phyloP scores from a whole-genome alignment of 805 yeast genomes.

The Metschnikowia koreensis region DNA sequence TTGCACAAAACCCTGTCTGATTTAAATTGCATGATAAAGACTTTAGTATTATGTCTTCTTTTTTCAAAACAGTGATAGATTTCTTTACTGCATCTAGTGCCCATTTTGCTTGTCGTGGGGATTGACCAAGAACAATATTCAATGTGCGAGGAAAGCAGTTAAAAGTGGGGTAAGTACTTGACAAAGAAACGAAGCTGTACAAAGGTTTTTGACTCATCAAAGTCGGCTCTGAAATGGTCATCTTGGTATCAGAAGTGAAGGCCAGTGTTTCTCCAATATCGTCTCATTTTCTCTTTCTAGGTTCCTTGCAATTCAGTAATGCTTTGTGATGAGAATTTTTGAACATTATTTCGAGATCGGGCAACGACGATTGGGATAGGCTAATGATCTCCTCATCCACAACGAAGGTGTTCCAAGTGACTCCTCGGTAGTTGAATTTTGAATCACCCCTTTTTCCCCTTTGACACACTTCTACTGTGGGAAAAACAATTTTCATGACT shows the following conservation, averaged over 20 bases:
- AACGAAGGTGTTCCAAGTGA: constrained; percentile 37
- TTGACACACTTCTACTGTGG: constrained; percentile 35
- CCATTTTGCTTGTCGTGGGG: neutral
- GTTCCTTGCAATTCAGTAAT: no score
- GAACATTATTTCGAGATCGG: constrained; percentile 32
- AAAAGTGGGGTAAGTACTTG: constrained; percentile 1
- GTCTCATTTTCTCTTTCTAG: no score
- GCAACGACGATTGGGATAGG: constrained; percentile 33
- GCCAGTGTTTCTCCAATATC: no score
- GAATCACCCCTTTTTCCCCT: constrained; percentile 43
- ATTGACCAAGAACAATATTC: neutral
- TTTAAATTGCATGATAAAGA: neutral
- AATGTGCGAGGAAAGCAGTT: constrained; percentile 6
- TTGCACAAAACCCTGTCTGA: neutral
- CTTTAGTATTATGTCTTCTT: neutral
- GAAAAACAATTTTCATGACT: constrained; percentile 39
- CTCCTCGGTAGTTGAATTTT: constrained; percentile 41
- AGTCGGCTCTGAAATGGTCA: no score
- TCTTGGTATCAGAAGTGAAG: no score
- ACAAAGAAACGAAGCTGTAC: constrained; percentile 2
- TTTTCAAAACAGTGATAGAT: neutral
- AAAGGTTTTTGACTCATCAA: neutral
- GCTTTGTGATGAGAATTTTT: constrained; percentile 10
- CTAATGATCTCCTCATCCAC: constrained; percentile 28
- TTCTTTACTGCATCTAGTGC: neutral